A percentile compares a stretch with the other conserved stretches of the same genome.
These are phyloP conservation scores for Mycotypha africana DNA, from an alignment of 371 early-diverging fungal species.

Conservation along the genomic window DNA sequence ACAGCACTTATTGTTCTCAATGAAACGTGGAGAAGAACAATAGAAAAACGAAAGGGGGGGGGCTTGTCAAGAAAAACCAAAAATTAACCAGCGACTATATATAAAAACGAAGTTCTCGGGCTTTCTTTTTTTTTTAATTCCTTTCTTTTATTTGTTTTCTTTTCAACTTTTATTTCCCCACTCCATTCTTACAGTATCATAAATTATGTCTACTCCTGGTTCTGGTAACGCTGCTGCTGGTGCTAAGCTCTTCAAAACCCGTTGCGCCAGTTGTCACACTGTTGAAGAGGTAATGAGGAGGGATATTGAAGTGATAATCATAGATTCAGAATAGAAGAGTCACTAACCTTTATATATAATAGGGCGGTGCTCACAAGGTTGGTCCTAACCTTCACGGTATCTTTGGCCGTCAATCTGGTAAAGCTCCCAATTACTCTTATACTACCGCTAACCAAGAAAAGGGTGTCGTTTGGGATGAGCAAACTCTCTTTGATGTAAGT, in stretches of 20 bases:
- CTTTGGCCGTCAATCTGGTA: constrained; percentile 87
- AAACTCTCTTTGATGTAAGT: constrained; percentile 70
- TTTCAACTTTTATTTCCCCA: constrained; percentile 12
- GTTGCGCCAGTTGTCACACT: constrained; percentile 98
- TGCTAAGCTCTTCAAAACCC: constrained; percentile 98
- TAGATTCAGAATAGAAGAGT: not conserved
- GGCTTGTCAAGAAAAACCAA: constrained; percentile 11
- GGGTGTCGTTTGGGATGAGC: constrained; percentile 83
- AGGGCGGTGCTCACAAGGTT: constrained; percentile 89
- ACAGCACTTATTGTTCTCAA: too few species aligned
- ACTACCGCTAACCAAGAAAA: constrained; percentile 91
- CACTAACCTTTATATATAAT: constrained; percentile 4
- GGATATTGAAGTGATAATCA: not conserved
- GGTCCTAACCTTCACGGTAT: constrained; percentile 96
- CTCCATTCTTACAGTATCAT: constrained; percentile 9
- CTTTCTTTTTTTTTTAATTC: constrained; percentile 6
- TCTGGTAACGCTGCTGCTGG: constrained; percentile 61
- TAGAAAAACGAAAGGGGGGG: constrained; percentile 2
- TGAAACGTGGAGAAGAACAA: too few species aligned
- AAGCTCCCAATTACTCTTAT: constrained; percentile 86
- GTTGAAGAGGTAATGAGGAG: constrained; percentile 66
- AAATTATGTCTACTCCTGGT: constrained; percentile 21
- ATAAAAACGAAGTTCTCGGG: too few species aligned
- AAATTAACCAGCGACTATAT: too few species aligned
- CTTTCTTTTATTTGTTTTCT: constrained; percentile 7